Evolutionary conservation across 371 early-diverging fungal genomes (phyloP).

Genomic region (Lichtheimia corymbifera): DNA sequence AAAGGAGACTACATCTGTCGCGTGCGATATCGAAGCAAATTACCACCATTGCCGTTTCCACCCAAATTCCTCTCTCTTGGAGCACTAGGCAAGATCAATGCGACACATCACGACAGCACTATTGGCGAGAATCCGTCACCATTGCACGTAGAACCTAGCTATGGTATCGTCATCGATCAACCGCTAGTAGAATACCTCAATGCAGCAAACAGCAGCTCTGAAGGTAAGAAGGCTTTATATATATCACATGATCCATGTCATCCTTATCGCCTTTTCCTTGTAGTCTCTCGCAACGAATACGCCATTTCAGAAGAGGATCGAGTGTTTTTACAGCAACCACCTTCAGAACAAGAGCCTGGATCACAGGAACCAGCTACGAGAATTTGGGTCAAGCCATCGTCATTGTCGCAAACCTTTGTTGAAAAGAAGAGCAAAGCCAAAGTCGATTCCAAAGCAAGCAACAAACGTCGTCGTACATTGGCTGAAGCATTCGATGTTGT

Average conservation of each 20-base stretch:
- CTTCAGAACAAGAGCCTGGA: slow-evolving; percentile 22
- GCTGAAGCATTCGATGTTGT: slow-evolving; percentile 72
- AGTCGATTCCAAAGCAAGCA: background rate
- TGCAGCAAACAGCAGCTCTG: slow-evolving; percentile 19
- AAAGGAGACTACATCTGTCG: slow-evolving; percentile 13
- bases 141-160: slow-evolving; percentile 20
- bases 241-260: background rate
- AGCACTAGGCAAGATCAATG: slow-evolving; percentile 8
- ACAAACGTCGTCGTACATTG: slow-evolving; percentile 43
- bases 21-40: slow-evolving; percentile 9
- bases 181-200: slow-evolving; percentile 61
- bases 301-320: slow-evolving; percentile 65
- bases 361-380: no score
- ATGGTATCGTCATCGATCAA: slow-evolving; percentile 71
- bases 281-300: slow-evolving; percentile 25
- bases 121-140: slow-evolving; percentile 6
- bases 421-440: slow-evolving; percentile 6
- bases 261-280: slow-evolving; percentile 2
- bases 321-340: slow-evolving; percentile 58
- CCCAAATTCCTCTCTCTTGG: slow-evolving; percentile 10
- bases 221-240: no score
- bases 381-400: slow-evolving; percentile 8
- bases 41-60: slow-evolving; percentile 12
- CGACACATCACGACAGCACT: background rate
- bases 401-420: slow-evolving; percentile 44